Evolutionary conservation across 352 stramenopile species (phyloP).

Genomic region (Plasmopara halstedii): DNA sequence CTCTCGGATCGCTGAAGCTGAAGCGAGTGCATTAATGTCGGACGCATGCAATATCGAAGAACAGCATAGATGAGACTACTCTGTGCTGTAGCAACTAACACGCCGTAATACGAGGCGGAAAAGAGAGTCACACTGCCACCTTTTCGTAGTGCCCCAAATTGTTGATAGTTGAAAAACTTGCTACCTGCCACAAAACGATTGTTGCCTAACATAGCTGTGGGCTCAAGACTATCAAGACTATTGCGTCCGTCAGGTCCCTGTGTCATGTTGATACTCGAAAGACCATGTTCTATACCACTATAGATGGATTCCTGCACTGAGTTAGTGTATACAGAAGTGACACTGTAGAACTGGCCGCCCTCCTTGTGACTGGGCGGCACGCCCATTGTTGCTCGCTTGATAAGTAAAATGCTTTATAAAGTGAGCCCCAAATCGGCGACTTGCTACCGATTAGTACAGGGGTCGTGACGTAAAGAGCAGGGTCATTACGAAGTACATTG

Average conservation of each 20-base stretch:
- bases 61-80: conserved; percentile 54
- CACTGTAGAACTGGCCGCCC: conserved; percentile 14
- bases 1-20: conserved; percentile 42
- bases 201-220: conserved; percentile 18
- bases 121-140: conserved; percentile 58
- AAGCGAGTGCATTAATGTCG: conserved; percentile 62
- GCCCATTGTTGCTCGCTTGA: conserved; percentile 16
- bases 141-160: conserved; percentile 55
- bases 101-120: conserved; percentile 42
- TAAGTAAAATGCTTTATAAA: conserved; percentile 11
- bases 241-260: conserved; percentile 17
- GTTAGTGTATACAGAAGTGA: conserved; percentile 24
- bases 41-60: conserved; percentile 59
- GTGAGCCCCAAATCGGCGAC: conserved; percentile 11
- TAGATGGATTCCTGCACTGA: conserved; percentile 16
- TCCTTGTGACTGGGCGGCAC: conserved; percentile 25
- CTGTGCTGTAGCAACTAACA: conserved; percentile 45
- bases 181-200: conserved; percentile 54
- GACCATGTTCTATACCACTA: conserved; percentile 22
- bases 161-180: conserved; percentile 71
- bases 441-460: background rate
- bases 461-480: background rate
- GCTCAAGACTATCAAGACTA: conserved; percentile 26
- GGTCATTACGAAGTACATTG: background rate
- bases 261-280: conserved; percentile 20